Evolutionary conservation across 352 stramenopile species (phyloP), one percentile per base, ranked within the genome.

Genomic region (Phytophthora tentaculata): DNA sequence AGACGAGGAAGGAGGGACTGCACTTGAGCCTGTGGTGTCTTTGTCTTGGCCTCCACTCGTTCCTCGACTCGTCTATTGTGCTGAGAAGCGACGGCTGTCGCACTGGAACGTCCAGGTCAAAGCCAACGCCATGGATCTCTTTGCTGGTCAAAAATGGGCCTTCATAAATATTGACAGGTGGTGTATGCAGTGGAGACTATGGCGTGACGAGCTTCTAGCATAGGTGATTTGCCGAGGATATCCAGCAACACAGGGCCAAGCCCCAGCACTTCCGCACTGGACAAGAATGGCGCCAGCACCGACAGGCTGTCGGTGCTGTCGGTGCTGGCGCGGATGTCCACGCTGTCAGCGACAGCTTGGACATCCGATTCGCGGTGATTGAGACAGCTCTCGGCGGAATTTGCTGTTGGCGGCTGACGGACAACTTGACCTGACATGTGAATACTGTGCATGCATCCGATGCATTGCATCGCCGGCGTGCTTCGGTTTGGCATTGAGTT

Each of bases 11-110:
- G 65, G 59, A 44, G 35, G 59, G 58, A 66, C 56, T 19, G 20
- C 37, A 57, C 19, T 61, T 61, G 32, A 55, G n/a, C 7, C 47
- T 49, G 44, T 39, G 23, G 37, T 24, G 48, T 70, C 62, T 70
- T 49, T 39, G 61, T 64, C 53, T 50, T 55, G 28, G 45, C 65
- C 55, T 52, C 65, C 65, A 73, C 65, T 64, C 59, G 59, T 73
- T 73, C 16, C 44, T 68, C 64, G 58, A 72, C 64, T 72, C 64
- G 58, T 72, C 58, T 72, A 72, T 69, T 39, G 64, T 66, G 55
- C 45, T 41, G 49, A 44, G 17, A 56, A 55, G 29, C 51, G 51
- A 57, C 56, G 50, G 45, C 47, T 69, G 63, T 54, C 37, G n/a
- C 14, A 44, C 49, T 19, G 14, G 61, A 49, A 70, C 24, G 8